Evolutionary conservation across 2,329 filamentous ascomycete genomes (phyloP).

Genomic region (Pezicula carpinea): DNA sequence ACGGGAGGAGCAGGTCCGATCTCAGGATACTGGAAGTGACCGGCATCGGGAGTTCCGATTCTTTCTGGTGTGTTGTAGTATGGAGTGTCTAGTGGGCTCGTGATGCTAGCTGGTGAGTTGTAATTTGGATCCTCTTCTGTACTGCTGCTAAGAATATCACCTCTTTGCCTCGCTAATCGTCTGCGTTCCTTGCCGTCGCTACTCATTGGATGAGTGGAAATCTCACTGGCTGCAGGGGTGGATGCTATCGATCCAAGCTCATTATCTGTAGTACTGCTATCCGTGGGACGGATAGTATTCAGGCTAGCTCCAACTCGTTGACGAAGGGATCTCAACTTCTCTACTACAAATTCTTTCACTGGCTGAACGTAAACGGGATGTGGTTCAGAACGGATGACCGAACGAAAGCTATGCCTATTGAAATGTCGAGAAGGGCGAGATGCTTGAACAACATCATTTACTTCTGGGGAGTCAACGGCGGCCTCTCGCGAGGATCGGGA

Average conservation of each 20-base stretch:
- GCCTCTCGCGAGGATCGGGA: background rate
- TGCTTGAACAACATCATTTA: background rate
- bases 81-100: constrained; percentile 2
- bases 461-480: background rate
- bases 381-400: constrained; percentile 22
- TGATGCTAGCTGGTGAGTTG: constrained; percentile 18
- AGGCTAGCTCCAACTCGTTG: constrained; percentile 22
- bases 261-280: constrained; percentile 5
- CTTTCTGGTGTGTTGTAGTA: constrained; percentile 7
- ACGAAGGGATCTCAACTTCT: constrained; percentile 22
- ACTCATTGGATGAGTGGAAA: constrained; percentile 10
- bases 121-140: constrained; percentile 9
- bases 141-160: constrained; percentile 24
- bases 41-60: background rate
- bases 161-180: constrained; percentile 21
- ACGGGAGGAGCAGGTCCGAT: no score
- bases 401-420: constrained; percentile 12
- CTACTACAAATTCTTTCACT: constrained; percentile 25
- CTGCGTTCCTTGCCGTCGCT: constrained; percentile 19
- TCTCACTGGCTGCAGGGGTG: constrained; percentile 1
- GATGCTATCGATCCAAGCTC: constrained; percentile 2
- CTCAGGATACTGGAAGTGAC: no score
- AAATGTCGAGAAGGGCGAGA: background rate
- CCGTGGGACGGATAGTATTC: constrained; percentile 11
- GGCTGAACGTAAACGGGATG: constrained; percentile 27